A percentile compares a stretch with the other conserved stretches of the same genome.
Conservation (phyloP, 176 grass and related monocot species). For the Miscanthus lutarioriparius region DNA sequence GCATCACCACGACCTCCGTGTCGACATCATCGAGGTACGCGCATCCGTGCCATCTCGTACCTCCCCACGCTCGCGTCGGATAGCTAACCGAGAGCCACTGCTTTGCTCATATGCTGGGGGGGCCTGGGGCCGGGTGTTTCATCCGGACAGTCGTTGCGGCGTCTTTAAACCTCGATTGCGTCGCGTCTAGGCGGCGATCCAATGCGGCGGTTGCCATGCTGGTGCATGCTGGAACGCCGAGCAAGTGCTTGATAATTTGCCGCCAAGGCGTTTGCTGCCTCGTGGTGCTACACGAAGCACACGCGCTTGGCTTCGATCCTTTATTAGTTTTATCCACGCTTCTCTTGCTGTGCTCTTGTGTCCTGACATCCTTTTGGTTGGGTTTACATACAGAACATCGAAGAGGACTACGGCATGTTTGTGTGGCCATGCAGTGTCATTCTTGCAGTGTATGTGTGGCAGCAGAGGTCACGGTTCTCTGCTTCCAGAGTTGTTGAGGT, state of each 20-base stretch:
- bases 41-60: background rate
- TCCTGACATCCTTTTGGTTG: background rate
- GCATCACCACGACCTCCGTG: slow-evolving; percentile 44
- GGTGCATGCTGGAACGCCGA: background rate
- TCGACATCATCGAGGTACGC: slow-evolving; percentile 77
- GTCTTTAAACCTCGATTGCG: background rate
- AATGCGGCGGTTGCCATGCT: background rate
- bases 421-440: slow-evolving; percentile 83
- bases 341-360: background rate
- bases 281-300: background rate
- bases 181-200: background rate
- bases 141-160: too few relatives aligned
- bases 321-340: background rate
- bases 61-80: background rate
- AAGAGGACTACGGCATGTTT: slow-evolving; percentile 91
- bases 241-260: background rate
- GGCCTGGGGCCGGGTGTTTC: background rate
- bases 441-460: slow-evolving; percentile 83
- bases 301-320: background rate
- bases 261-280: background rate
- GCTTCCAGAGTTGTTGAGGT: slow-evolving; percentile 56
- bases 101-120: too few relatives aligned
- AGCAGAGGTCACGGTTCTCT: slow-evolving; percentile 61
- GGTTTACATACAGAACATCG: slow-evolving; percentile 43
- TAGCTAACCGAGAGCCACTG: background rate